These are phyloP conservation scores for Pichia sporocuriosa DNA, from an alignment of 805 yeast species.

Conservation along the genomic window DNA sequence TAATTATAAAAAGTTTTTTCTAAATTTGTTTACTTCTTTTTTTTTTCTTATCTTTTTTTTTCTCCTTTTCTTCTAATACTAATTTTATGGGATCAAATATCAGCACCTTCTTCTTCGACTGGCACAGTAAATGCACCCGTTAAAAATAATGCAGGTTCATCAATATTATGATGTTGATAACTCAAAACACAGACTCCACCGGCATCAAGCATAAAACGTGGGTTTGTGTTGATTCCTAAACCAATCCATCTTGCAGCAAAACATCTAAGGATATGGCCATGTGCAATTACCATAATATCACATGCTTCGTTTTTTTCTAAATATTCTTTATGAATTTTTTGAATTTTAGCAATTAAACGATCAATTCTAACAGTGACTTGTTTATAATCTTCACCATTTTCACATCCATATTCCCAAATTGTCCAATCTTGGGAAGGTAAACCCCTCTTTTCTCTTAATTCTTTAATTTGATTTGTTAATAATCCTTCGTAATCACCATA, in stretches of 20 bases:
- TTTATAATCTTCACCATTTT: constrained; percentile 68
- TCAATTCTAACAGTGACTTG: constrained; percentile 72
- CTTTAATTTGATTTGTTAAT: constrained; percentile 58
- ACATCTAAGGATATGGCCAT: constrained; percentile 88
- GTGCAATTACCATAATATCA: constrained; percentile 81
- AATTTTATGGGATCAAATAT: too few species aligned
- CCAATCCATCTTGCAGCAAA: constrained; percentile 86
- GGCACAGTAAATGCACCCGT: constrained; percentile 81
- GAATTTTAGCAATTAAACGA: constrained; percentile 56
- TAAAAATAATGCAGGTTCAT: constrained; percentile 81
- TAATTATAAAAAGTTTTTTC: too few species aligned
- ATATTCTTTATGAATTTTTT: constrained; percentile 49
- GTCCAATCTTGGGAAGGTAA: constrained; percentile 52
- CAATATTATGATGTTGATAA: constrained; percentile 75
- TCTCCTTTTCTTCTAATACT: neutral
- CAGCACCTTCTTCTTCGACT: constrained; percentile 46
- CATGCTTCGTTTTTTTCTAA: constrained; percentile 45
- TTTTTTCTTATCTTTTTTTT: neutral
- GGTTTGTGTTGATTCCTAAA: constrained; percentile 52
- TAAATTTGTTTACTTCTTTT: too few species aligned
- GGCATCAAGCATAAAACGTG: constrained; percentile 82
- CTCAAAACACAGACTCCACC: constrained; percentile 93
- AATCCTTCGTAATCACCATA: constrained; percentile 94
- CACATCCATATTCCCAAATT: constrained; percentile 92
- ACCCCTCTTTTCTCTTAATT: constrained; percentile 53